A percentile compares a stretch with the other conserved stretches of the same genome.
These are phyloP conservation scores for Lichtheimia corymbifera DNA, from an alignment of 371 early-diverging fungal genomes.

Conservation along the genomic window DNA sequence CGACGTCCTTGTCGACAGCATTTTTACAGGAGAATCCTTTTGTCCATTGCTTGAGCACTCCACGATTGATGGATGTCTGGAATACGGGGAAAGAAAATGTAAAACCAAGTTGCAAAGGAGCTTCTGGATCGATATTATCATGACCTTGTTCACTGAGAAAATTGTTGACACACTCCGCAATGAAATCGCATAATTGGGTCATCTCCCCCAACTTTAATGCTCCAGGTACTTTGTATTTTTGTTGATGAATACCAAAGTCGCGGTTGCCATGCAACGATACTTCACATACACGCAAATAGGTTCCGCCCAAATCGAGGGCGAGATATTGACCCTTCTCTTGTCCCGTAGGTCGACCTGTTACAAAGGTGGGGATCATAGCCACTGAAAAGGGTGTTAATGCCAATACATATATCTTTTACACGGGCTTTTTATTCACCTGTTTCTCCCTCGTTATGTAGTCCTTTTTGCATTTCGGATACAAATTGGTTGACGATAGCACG, in stretches of 20 bases:
- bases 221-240: conserved; percentile 65
- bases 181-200: conserved; percentile 78
- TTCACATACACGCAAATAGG: conserved; percentile 88
- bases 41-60: conserved; percentile 89
- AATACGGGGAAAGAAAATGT: conserved; percentile 94
- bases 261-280: conserved; percentile 72
- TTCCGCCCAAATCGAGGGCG: conserved; percentile 94
- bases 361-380: conserved; percentile 82
- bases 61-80: conserved; percentile 79
- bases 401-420: too few relatives aligned
- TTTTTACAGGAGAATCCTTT: conserved; percentile 86
- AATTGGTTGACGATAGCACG: conserved; percentile 65
- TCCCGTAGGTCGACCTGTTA: conserved; percentile 78
- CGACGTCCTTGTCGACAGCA: conserved; percentile 75
- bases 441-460: conserved; percentile 63
- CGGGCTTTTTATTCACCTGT: conserved; percentile 23
- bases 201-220: conserved; percentile 50
- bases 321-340: conserved; percentile 82
- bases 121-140: conserved; percentile 35
- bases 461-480: conserved; percentile 73
- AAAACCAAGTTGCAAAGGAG: conserved; percentile 70
- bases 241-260: conserved; percentile 62
- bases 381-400: conserved; percentile 15
- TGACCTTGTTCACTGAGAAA: conserved; percentile 59
- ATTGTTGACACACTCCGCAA: conserved; percentile 79